These are phyloP conservation scores for Fusarium cicatricum DNA, from an alignment of 2,329 filamentous ascomycete species.

Conservation along the genomic window DNA sequence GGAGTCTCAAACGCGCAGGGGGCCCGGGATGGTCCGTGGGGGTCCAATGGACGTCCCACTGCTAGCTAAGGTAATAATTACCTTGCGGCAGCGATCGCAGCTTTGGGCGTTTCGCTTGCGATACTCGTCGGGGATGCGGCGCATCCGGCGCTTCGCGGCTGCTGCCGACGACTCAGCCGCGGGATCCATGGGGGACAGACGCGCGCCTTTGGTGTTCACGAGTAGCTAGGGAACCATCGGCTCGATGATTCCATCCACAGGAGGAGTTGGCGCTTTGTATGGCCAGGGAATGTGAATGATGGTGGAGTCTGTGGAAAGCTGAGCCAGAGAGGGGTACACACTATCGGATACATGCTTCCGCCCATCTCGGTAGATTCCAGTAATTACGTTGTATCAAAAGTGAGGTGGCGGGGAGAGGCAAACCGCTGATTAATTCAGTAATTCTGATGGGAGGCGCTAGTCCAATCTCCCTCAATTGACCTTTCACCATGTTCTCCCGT, in stretches of 20 bases:
- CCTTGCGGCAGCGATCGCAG: slow-evolving; percentile 49
- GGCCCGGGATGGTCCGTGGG: neutral
- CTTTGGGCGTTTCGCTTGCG: slow-evolving; percentile 48
- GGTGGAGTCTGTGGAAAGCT: too few species aligned
- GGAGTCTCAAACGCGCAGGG: neutral
- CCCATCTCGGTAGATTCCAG: slow-evolving; percentile 13
- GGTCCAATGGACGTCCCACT: neutral
- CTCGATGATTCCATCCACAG: slow-evolving; percentile 24
- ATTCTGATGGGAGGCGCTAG: neutral
- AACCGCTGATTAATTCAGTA: slow-evolving; percentile 9
- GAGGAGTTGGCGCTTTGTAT: too few species aligned
- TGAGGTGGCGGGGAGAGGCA: slow-evolving; percentile 12
- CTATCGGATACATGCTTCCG: slow-evolving; percentile 32
- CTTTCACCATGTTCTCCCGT: slow-evolving; percentile 6
- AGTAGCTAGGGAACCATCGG: slow-evolving; percentile 19
- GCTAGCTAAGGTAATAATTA: too few species aligned
- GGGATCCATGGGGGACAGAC: neutral
- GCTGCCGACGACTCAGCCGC: slow-evolving; percentile 31
- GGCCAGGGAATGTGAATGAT: too few species aligned
- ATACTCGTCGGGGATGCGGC: slow-evolving; percentile 48
- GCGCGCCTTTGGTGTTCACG: neutral
- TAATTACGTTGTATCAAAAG: too few species aligned
- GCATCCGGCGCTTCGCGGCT: slow-evolving; percentile 40
- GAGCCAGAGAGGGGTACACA: neutral
- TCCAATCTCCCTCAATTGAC: neutral